Conservation (phyloP, 352 stramenopile genomes). For the Nannochloropsis limnetica region DNA sequence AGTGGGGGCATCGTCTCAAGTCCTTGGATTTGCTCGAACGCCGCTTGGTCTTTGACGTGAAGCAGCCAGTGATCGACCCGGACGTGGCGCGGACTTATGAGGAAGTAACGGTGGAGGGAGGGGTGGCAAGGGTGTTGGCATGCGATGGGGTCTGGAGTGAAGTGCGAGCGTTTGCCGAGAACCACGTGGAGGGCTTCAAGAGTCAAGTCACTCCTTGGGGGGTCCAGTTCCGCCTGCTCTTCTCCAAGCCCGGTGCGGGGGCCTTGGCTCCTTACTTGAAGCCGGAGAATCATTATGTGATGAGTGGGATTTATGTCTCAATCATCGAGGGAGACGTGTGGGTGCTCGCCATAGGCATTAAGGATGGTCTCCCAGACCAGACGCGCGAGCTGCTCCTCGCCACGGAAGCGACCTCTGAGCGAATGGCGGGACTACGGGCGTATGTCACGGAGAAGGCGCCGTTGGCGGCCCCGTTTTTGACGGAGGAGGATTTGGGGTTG, state of each 20-base stretch:
- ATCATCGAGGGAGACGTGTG: slow-evolving; percentile 22
- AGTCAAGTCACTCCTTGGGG: slow-evolving; percentile 7
- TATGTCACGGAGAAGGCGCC: slow-evolving; percentile 17
- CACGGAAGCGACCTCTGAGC: not conserved
- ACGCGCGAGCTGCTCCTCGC: not conserved
- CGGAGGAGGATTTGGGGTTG: not conserved
- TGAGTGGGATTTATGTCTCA: slow-evolving; percentile 2
- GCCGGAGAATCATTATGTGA: slow-evolving; percentile 7
- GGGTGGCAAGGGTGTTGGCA: not conserved
- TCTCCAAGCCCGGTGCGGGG: not conserved
- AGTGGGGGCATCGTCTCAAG: slow-evolving; percentile 25
- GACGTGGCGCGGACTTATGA: slow-evolving; percentile 15
- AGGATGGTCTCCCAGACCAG: not conserved
- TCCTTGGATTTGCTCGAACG: slow-evolving; percentile 14
- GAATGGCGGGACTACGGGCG: not conserved
- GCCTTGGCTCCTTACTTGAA: not conserved
- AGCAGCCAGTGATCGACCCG: not conserved
- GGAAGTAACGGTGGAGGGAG: slow-evolving; percentile 28
- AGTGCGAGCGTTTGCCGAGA: not conserved
- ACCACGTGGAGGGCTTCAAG: slow-evolving; percentile 27
- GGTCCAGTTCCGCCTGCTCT: slow-evolving; percentile 23
- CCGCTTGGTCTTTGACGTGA: not conserved
- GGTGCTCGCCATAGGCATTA: not conserved
- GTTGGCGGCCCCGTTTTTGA: slow-evolving; percentile 9
- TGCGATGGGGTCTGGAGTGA: slow-evolving; percentile 26